These are phyloP conservation scores for Petunia hybrid DNA, from an alignment of 305 asterid species.

Conservation along the genomic window DNA sequence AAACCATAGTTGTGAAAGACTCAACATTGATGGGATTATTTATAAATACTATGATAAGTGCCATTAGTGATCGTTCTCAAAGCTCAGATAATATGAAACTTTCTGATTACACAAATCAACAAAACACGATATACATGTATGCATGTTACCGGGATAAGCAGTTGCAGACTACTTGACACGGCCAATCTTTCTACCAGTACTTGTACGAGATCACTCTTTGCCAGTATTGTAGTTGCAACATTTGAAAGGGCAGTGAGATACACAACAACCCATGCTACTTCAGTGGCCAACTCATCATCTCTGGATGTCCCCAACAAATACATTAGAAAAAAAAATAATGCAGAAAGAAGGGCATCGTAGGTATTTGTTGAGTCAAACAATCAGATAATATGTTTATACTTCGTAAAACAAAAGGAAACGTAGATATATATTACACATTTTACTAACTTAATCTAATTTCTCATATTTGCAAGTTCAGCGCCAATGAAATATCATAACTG, in stretches of 20 bases:
- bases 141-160: conserved; percentile 89
- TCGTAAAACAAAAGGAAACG: too few relatives aligned
- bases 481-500: not conserved
- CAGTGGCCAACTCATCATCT: conserved; percentile 92
- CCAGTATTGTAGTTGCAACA: conserved; percentile 74
- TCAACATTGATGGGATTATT: not conserved
- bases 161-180: conserved; percentile 75
- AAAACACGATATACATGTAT: not conserved
- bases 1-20: conserved; percentile 4
- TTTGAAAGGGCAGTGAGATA: conserved; percentile 95
- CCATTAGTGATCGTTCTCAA: not conserved
- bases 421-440: too few relatives aligned
- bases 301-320: conserved; percentile 53
- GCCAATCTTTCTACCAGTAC: conserved; percentile 77
- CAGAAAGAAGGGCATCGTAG: not conserved
- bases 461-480: not conserved
- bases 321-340: conserved; percentile 14
- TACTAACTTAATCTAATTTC: not conserved
- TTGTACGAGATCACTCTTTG: conserved; percentile 70
- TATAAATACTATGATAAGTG: not conserved
- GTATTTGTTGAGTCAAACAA: too few relatives aligned
- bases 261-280: conserved; percentile 97
- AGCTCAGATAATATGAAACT: not conserved
- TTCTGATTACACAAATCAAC: not conserved
- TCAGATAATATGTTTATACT: too few relatives aligned